Base-by-base conservation (phyloP, 148 eudicot species). In the Rhododendron henanense region DNA sequence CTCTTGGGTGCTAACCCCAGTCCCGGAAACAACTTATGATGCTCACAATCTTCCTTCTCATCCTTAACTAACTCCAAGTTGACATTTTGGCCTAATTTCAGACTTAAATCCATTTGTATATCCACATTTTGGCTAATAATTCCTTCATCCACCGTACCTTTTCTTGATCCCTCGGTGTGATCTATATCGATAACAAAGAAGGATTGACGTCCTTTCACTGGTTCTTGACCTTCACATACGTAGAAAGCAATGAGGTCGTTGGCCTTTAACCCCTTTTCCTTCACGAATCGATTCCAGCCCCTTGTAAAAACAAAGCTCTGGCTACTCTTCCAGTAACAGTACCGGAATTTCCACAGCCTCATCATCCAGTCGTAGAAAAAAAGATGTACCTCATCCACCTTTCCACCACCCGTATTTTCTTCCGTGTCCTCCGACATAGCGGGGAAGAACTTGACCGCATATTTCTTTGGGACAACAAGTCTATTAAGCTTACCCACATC, bases 321-420 rank as follows among this genome's bases (percentile, higher is more conserved):
- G 78, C 94, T 92, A 73, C 94, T 92, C 50, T 86, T 87, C 94
- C 94, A 92, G 7, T 89, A 92, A 67, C 91, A 91, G 80, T 91
- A 92, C 57, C 93, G 50, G 11, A 92, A 92, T n/a, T 85, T 92
- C 93, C 94, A 79, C 1, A 28, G 4, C 82, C 39, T 79, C 59
- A 79, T 79, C 37, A 11, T 13, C 61, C 59, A 50, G 61, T 79
- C 82, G 18, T 89, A 65, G 45, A 86, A 86, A 7, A 81, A 74
- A n/a, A 86, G 61, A 51, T 86, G 80, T 65, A 81, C 81, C 71
- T 86, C 87, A 1, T 81, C 84, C 9, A 44, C 44, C 82, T 65
- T 80, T 3, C 76, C 79, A 9, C 44, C 50, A 10, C 51, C 87
- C 16, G 4, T 10, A 50, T 80, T 85, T 10, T 85, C 84, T 21